Conservation (phyloP, 345 rosid species). For the Rhizophora mangle region DNA sequence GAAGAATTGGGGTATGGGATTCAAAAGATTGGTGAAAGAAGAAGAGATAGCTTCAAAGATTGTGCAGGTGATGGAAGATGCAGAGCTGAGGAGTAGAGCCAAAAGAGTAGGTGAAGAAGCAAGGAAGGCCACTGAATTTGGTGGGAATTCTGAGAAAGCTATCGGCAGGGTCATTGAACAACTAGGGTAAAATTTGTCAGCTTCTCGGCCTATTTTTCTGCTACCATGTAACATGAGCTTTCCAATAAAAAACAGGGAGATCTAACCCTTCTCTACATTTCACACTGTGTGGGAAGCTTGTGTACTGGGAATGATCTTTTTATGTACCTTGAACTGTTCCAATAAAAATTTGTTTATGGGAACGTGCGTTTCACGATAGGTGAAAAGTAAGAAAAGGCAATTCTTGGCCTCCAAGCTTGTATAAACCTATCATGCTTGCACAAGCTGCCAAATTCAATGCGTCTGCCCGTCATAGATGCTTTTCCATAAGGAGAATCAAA, state of each 20-base stretch:
- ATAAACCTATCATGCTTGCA: background rate
- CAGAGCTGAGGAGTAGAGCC: background rate
- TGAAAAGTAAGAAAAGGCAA: no score
- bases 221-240: no score
- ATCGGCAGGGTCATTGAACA: background rate
- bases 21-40: background rate
- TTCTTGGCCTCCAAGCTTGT: background rate
- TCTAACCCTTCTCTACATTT: no score
- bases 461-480: background rate
- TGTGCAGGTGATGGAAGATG: background rate
- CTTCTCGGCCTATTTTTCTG: no score
- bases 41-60: background rate
- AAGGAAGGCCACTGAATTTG: background rate
- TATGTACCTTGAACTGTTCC: background rate
- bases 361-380: no score
- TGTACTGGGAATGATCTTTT: no score
- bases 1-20: background rate
- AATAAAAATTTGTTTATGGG: background rate
- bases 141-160: background rate
- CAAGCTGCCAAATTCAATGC: background rate
- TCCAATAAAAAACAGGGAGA: no score
- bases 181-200: background rate
- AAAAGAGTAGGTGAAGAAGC: constrained; percentile 2
- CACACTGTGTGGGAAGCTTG: no score
- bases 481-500: background rate